phyloP scores from a whole-genome alignment of 768 basidiomycete genomes.

The Gloeostereum incarnatum region DNA sequence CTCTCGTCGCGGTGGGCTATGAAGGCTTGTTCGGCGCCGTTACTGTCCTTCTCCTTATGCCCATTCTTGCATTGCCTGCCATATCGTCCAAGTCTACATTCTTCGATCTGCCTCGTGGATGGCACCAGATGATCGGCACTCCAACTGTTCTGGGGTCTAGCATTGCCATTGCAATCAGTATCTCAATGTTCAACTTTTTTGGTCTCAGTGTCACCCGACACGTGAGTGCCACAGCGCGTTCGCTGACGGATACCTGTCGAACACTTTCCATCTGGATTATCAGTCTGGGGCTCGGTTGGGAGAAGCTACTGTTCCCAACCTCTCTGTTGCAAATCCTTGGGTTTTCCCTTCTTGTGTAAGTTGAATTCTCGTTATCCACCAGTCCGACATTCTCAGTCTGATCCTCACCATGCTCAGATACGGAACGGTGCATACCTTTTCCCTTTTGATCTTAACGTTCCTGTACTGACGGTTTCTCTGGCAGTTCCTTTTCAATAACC shows the following conservation, averaged over 20 bases:
- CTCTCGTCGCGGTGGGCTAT: constrained; percentile 87
- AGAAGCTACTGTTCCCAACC: constrained; percentile 71
- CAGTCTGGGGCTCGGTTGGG: constrained; percentile 87
- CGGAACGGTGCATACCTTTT: constrained; percentile 62
- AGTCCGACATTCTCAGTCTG: constrained; percentile 3
- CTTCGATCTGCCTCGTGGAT: constrained; percentile 88
- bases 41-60: constrained; percentile 72
- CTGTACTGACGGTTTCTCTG: constrained; percentile 5
- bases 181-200: constrained; percentile 82
- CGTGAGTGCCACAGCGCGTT: constrained; percentile 88
- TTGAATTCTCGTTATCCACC: constrained; percentile 14
- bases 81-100: constrained; percentile 55
- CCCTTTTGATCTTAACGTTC: constrained; percentile 7
- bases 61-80: constrained; percentile 65
- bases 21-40: constrained; percentile 89
- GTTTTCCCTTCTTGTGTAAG: constrained; percentile 86
- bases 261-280: constrained; percentile 96
- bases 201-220: constrained; percentile 88
- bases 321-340: constrained; percentile 77
- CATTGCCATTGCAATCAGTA: constrained; percentile 66
- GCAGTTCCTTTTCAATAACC: constrained; percentile 86
- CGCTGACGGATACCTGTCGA: constrained; percentile 89
- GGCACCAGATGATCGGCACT: constrained; percentile 78
- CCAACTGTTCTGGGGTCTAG: constrained; percentile 61
- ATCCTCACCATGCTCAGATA: constrained; percentile 39